Conservation (phyloP, 2,329 filamentous ascomycete species). For the Diplodia corticola region DNA sequence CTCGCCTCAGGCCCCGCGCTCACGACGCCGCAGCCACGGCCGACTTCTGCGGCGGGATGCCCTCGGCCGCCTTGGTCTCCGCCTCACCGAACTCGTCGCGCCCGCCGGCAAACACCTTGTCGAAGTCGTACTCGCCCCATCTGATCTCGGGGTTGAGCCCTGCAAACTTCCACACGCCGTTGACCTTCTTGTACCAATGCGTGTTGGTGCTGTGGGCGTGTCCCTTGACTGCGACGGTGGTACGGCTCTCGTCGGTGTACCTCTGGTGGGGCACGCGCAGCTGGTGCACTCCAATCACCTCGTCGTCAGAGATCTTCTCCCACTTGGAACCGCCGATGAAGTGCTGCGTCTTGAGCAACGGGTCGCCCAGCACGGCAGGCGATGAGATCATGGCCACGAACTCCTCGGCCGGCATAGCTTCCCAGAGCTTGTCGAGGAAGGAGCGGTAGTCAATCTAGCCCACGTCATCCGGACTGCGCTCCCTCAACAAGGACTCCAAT, state of each 20-base stretch:
- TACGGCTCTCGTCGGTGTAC: conserved; percentile 52
- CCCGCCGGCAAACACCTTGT: conserved; percentile 54
- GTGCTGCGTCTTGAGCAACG: conserved; percentile 57
- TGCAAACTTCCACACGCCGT: conserved; percentile 61
- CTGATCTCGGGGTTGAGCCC: conserved; percentile 55
- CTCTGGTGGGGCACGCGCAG: conserved; percentile 59
- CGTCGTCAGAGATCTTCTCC: conserved; percentile 51
- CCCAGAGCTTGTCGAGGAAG: conserved; percentile 57
- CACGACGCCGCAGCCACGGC: conserved; percentile 10
- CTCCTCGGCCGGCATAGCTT: conserved; percentile 56
- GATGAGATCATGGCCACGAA: conserved; percentile 56
- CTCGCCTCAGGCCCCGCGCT: not conserved
- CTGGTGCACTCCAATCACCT: conserved; percentile 58
- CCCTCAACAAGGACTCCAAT: not conserved
- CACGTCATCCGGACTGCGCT: conserved; percentile 18
- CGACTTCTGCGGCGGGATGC: conserved; percentile 32
- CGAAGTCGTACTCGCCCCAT: conserved; percentile 59
- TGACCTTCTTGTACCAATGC: conserved; percentile 59
- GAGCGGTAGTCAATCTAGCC: conserved; percentile 67
- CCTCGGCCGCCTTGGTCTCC: conserved; percentile 42
- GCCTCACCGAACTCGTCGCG: conserved; percentile 47
- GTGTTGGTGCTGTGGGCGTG: conserved; percentile 57
- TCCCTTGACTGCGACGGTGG: conserved; percentile 55
- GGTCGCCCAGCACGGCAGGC: conserved; percentile 55
- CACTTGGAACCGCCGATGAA: conserved; percentile 56